Conservation (phyloP, 305 asterid genomes). For the Plantago rigida region DNA sequence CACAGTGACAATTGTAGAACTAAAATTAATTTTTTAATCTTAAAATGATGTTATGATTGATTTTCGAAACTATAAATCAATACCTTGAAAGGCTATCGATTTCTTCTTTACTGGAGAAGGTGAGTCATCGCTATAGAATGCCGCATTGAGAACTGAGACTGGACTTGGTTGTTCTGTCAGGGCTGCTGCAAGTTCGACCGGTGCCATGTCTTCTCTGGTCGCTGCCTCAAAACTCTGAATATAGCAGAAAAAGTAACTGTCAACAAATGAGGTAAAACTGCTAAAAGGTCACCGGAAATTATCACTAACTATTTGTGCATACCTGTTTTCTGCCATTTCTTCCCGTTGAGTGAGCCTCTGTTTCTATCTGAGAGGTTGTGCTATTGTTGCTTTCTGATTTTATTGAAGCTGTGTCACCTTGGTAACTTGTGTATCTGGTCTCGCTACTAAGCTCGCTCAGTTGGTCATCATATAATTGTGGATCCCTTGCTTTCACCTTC, state of each 20-base stretch:
- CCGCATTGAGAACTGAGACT: slow-evolving; percentile 72
- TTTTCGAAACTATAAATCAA: slow-evolving; percentile 22
- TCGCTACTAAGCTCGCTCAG: slow-evolving; percentile 40
- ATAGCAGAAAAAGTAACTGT: slow-evolving; percentile 24
- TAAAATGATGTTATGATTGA: slow-evolving; percentile 16
- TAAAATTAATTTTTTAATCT: slow-evolving; percentile 10
- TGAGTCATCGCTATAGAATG: slow-evolving; percentile 68
- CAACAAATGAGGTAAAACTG: slow-evolving; percentile 23
- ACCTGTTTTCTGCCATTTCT: slow-evolving; percentile 34
- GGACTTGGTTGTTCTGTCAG: slow-evolving; percentile 87
- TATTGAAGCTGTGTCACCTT: slow-evolving; percentile 57
- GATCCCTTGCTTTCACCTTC: slow-evolving; percentile 36
- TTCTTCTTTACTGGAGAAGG: slow-evolving; percentile 83
- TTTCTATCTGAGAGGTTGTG: slow-evolving; percentile 49
- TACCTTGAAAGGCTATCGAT: slow-evolving; percentile 72
- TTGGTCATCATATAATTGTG: slow-evolving; percentile 40
- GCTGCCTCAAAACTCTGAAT: slow-evolving; percentile 46
- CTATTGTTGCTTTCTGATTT: slow-evolving; percentile 70
- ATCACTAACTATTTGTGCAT: slow-evolving; percentile 29
- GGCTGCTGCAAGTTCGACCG: slow-evolving; percentile 39
- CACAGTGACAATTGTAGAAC: slow-evolving; percentile 11
- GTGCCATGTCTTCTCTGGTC: slow-evolving; percentile 35
- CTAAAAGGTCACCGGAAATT: slow-evolving; percentile 10
- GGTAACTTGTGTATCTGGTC: slow-evolving; percentile 48
- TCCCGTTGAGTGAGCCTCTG: slow-evolving; percentile 40